Evolutionary conservation across 192 early-diverging fungal genomes (phyloP).

Genomic region (Spizellomyces sp.): DNA sequence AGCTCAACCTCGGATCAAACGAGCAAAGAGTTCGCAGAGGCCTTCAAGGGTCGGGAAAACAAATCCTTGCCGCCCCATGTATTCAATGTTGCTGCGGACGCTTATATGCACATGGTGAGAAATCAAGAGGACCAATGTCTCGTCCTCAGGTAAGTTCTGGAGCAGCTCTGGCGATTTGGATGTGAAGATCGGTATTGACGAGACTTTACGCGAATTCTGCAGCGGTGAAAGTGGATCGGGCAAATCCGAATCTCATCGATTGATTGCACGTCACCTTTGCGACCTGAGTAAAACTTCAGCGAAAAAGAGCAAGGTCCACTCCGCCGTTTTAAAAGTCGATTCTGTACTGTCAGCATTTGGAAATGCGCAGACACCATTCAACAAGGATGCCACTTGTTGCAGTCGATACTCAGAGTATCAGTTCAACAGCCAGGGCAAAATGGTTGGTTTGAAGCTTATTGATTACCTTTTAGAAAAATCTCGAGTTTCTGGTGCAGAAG

Average conservation of each 20-base stretch:
- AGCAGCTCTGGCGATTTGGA: neutral
- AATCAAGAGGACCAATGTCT: conserved; percentile 89
- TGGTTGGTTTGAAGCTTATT: conserved; percentile 79
- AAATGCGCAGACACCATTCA: conserved; percentile 64
- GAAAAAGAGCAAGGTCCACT: conserved; percentile 73
- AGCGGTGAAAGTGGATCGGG: conserved; percentile 83
- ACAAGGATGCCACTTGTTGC: conserved; percentile 68
- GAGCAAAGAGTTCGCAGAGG: conserved; percentile 70
- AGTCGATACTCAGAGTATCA: conserved; percentile 84
- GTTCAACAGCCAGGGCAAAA: conserved; percentile 79
- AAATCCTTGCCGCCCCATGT: conserved; percentile 66
- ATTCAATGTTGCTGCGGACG: conserved; percentile 80
- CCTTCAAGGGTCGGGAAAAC: conserved; percentile 2
- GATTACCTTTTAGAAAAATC: conserved; percentile 86
- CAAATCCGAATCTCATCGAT: conserved; percentile 79
- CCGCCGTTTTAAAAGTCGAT: conserved; percentile 68
- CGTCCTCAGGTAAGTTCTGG: conserved; percentile 51
- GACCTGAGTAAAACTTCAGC: conserved; percentile 73
- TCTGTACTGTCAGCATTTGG: conserved; percentile 77
- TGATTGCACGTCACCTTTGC: conserved; percentile 73
- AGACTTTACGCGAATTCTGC: neutral
- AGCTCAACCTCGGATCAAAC: conserved; percentile 57
- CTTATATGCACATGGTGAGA: conserved; percentile 86
- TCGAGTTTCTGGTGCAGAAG: conserved; percentile 61
- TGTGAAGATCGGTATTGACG: neutral